A percentile compares a stretch with the other conserved stretches of the same genome.
Conservation (phyloP, 495 filamentous ascomycete species). For the Apiosordaria backusii region DNA sequence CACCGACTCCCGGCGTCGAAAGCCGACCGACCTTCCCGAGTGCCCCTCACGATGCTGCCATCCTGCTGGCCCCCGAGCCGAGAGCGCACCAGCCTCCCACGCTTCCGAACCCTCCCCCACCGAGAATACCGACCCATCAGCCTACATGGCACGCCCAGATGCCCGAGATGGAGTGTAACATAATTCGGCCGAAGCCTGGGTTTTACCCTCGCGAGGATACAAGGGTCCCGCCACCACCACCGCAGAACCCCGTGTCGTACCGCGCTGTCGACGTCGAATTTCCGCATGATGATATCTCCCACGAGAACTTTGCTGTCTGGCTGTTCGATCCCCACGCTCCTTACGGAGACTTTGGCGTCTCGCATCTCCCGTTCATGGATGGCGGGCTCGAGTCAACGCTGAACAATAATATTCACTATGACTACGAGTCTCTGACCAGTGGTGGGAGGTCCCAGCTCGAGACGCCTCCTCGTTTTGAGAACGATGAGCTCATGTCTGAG, state of each 20-base stretch:
- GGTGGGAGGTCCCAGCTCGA: constrained; percentile 62
- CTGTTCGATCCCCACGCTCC: constrained; percentile 45
- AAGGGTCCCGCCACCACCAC: constrained; percentile 33
- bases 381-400: constrained; percentile 49
- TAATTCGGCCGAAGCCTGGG: constrained; percentile 43
- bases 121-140: constrained; percentile 20
- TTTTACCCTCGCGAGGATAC: constrained; percentile 40
- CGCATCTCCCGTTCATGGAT: constrained; percentile 45
- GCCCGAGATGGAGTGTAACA: constrained; percentile 37
- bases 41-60: constrained; percentile 47
- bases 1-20: constrained; percentile 31
- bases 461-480: constrained; percentile 66
- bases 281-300: constrained; percentile 36
- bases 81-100: constrained; percentile 28
- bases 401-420: constrained; percentile 51
- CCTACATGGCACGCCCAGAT: constrained; percentile 36
- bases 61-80: constrained; percentile 44
- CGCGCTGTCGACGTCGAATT: constrained; percentile 29
- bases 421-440: constrained; percentile 55
- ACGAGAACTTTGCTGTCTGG: constrained; percentile 49
- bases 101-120: constrained; percentile 20
- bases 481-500: constrained; percentile 76
- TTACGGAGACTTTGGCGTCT: constrained; percentile 40
- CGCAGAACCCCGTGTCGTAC: constrained; percentile 34
- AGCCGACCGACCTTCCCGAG: constrained; percentile 36